Percentiles rank a stretch among this genome's conserved stretches.
Evolutionary conservation across 1,139 yeast species (phyloP).

Genomic region (Magnusiomyces clavatus): DNA sequence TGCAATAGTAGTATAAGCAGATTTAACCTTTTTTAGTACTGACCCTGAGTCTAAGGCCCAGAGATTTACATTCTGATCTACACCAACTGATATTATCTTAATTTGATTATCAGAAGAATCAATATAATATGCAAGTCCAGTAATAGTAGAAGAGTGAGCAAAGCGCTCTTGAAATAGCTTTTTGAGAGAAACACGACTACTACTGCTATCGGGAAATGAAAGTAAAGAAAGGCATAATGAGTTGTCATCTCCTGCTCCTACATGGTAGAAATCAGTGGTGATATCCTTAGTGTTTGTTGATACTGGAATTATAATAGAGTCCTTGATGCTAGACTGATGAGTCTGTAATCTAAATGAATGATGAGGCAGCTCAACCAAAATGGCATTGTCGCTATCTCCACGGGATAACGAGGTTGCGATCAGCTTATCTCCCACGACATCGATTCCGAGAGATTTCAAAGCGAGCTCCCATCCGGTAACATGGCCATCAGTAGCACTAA

Average conservation of each 20-base stretch:
- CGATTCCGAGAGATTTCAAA: neutral
- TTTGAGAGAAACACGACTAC: conserved; percentile 25
- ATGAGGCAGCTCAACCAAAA: conserved; percentile 1
- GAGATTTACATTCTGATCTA: conserved; percentile 66
- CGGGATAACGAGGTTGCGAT: too few species aligned
- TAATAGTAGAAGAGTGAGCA: conserved; percentile 86
- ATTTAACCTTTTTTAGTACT: conserved; percentile 32
- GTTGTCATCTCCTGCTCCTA: conserved; percentile 93
- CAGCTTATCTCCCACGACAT: neutral
- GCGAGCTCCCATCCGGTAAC: conserved; percentile 54
- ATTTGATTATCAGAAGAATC: conserved; percentile 21
- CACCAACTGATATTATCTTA: conserved; percentile 40
- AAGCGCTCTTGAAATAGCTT: conserved; percentile 33
- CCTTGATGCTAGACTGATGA: conserved; percentile 82
- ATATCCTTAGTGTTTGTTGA: neutral
- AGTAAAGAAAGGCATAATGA: conserved; percentile 47
- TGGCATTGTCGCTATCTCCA: too few species aligned
- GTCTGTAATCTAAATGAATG: conserved; percentile 41
- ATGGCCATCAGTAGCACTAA: conserved; percentile 80
- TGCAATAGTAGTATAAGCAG: conserved; percentile 70
- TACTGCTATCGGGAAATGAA: conserved; percentile 17
- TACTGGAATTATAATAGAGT: conserved; percentile 27
- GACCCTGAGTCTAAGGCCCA: conserved; percentile 43
- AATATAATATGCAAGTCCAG: conserved; percentile 42
- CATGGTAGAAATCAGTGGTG: conserved; percentile 27